Evolutionary conservation across 192 early-diverging fungal genomes (phyloP), one percentile per base, ranked within the genome.

Genomic region (Linnemannia hyalina): DNA sequence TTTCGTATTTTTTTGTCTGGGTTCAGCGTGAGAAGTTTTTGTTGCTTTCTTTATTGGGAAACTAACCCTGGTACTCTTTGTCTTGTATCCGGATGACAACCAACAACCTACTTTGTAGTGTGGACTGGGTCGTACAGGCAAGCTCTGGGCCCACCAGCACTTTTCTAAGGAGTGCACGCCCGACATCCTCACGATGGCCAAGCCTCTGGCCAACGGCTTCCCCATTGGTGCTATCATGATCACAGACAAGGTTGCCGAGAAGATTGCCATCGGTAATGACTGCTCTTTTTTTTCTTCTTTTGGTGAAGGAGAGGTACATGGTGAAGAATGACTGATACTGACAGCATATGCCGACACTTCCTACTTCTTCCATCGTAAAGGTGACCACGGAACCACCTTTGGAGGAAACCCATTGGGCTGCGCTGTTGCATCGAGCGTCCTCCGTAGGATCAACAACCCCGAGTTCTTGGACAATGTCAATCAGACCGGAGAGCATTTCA

Each of bases 351-450:
- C n/a, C 26, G 15, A 75, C 55, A 32, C 46, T 18, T 44, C 47
- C 18, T 63, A 22, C 68, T 46, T 75, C 69, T 32, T 78, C 70
- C 49, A 18, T 22, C 49, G 5, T 65, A 15, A 70, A 91, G 96
- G 98, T 73, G 98, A 99, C 89, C 98, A 99, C 81, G 98, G 98
- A 71, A 99, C 98, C 18, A 99, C 98, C 10, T 99, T 98, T 92
- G 98, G 98, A 76, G 98, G 98, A 46, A 96, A 94, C 79, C 98
- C 98, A 10, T 86, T 99, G 57, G 97, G 96, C 22, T 96, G 96
- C 80, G 93, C 94, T 41, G 97, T 97, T 15, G 98, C 95, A 40
- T 89, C 92, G 40, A 89, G 90, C 46, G 97, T 98, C 10, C 82
- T 96, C 54, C 86, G 85, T 26, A 93, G 94, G 68, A 94, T 99